Base-by-base conservation (phyloP, 129 eudicot genomes). In the Tagetes erecta region DNA sequence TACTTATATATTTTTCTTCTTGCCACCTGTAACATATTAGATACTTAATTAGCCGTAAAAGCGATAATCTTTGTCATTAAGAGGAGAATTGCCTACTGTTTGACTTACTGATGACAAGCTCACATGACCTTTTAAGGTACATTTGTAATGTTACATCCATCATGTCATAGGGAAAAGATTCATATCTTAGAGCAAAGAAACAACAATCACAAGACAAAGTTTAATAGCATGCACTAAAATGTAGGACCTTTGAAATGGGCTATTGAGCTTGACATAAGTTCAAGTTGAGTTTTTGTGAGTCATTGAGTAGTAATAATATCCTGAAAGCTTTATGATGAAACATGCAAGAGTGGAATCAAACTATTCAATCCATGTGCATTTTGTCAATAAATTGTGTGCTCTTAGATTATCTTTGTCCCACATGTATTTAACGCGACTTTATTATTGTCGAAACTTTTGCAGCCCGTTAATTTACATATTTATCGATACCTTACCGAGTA, bases 321-420 rank as follows among this genome's bases (percentile, higher is more conserved):
- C 5, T 60, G 66, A 60, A 60, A 60, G 42, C 42, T 60, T 60
- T 60, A 60, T 60, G 6, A 35, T 60, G 64, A 35, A 79, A 72
- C 73, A 44, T 79, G 59, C 31, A 72, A 72, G 78, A 40, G 51
- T 9, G 51, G 67, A 78, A 78, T 65, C 66, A 33, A 10, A 58
- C 65, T 58, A 58, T 58, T 58, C 67, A 53, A 33, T 72, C 82
- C 82, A 78, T 71, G 82, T 78, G 82, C 82, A 31, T 34, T 14
- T 64, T 63, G 59, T 73, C 34, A 55, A 49, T 78, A 36, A 59
- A 42, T 64, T 42, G 72, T 42, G 62, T 64, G 78, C 58, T 52
- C 72, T 35, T n/a, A 33, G 4, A 42, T 78, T 58, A 46, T 51
- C 50, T 78, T 36, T 71, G 59, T 52, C 78, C 68, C 72, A 35